These are phyloP conservation scores for Aureobasidium sp. DNA, from an alignment of 2,329 filamentous ascomycete species.

Conservation along the genomic window DNA sequence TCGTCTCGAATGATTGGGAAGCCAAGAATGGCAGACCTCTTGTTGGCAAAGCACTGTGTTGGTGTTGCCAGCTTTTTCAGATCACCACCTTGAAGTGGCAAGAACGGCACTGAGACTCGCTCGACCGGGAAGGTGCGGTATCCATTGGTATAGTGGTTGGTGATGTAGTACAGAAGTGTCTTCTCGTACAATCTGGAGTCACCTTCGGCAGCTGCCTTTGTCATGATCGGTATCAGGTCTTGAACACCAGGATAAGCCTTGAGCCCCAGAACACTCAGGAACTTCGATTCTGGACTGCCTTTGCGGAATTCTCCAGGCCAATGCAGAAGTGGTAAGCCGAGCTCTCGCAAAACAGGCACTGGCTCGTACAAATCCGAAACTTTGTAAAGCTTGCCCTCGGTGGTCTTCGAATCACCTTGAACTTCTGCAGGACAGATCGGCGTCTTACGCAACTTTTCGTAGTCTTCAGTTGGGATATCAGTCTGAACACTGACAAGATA, in stretches of 20 bases:
- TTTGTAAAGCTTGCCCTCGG: slow-evolving; percentile 47
- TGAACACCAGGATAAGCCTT: slow-evolving; percentile 59
- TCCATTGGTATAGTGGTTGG: slow-evolving; percentile 66
- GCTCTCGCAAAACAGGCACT: slow-evolving; percentile 56
- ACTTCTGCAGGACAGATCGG: slow-evolving; percentile 73
- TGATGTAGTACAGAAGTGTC: slow-evolving; percentile 73
- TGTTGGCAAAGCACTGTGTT: slow-evolving; percentile 73
- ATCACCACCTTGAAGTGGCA: slow-evolving; percentile 55
- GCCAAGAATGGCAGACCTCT: slow-evolving; percentile 64
- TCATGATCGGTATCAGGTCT: slow-evolving; percentile 73
- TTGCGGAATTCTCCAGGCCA: slow-evolving; percentile 68
- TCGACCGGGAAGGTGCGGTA: slow-evolving; percentile 59
- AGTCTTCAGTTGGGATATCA: slow-evolving; percentile 77
- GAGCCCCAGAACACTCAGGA: slow-evolving; percentile 66
- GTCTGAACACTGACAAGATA: slow-evolving; percentile 84
- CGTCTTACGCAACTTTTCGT: slow-evolving; percentile 67
- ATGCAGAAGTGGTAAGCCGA: slow-evolving; percentile 68
- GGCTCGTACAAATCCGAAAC: slow-evolving; percentile 78
- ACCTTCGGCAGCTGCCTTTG: slow-evolving; percentile 45
- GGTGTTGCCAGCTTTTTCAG: slow-evolving; percentile 55
- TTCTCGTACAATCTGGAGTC: slow-evolving; percentile 51
- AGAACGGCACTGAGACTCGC: slow-evolving; percentile 34
- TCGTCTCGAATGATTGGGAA: slow-evolving; percentile 70
- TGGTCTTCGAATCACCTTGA: slow-evolving; percentile 27
- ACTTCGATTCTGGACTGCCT: slow-evolving; percentile 62